Evolutionary conservation across 2,329 filamentous ascomycete species (phyloP).

Genomic region (Penicillium fuscoglaucum): DNA sequence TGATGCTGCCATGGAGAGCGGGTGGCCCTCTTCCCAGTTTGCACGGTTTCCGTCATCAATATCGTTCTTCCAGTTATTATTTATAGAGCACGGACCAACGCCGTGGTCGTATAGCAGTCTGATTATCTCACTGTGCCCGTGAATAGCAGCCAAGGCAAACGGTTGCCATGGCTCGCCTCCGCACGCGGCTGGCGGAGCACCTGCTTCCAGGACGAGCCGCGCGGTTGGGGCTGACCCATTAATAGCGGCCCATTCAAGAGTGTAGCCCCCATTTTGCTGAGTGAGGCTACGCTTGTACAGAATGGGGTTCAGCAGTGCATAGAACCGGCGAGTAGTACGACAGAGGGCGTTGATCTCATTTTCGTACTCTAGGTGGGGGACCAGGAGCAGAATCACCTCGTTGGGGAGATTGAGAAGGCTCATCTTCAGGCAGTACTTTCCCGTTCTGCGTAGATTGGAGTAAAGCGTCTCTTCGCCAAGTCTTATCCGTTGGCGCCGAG

Average conservation of each 20-base stretch:
- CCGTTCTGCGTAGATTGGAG: not conserved
- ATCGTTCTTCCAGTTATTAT: not conserved
- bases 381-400: not conserved
- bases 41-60: not conserved
- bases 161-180: not conserved
- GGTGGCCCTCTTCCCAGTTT: not conserved
- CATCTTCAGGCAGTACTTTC: not conserved
- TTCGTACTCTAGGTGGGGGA: not conserved
- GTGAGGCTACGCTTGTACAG: not conserved
- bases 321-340: not conserved
- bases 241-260: not conserved
- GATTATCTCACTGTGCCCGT: not conserved
- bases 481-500: too few species aligned
- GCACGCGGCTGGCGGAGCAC: not conserved
- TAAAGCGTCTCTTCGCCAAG: too few species aligned
- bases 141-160: not conserved
- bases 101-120: not conserved
- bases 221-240: not conserved
- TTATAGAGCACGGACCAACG: not conserved
- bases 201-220: not conserved
- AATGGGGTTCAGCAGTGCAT: not conserved
- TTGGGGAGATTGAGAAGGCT: not conserved
- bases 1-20: not conserved
- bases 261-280: not conserved
- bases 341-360: not conserved